Evolutionary conservation across 2,329 filamentous ascomycete species (phyloP).

Genomic region (Phialophora macrospora): DNA sequence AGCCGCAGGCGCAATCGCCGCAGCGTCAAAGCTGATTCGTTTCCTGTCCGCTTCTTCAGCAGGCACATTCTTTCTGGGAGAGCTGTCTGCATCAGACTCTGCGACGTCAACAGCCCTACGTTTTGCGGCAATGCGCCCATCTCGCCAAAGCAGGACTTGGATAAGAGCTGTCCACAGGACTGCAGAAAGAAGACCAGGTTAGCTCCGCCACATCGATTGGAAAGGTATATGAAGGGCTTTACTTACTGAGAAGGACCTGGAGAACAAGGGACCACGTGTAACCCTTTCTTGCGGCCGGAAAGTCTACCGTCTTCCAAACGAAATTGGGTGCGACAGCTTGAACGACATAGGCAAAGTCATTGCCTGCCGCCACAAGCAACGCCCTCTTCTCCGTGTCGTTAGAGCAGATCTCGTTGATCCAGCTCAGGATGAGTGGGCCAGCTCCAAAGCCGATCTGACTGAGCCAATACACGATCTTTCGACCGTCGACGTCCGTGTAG

Average conservation of each 20-base stretch:
- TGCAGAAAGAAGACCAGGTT: constrained; percentile 15
- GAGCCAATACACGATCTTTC: constrained; percentile 49
- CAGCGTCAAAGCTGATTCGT: constrained; percentile 21
- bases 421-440: constrained; percentile 48
- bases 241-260: constrained; percentile 45
- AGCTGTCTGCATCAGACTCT: constrained; percentile 16
- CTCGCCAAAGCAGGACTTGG: constrained; percentile 41
- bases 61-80: constrained; percentile 1
- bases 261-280: constrained; percentile 47
- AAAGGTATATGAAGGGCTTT: neutral
- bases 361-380: constrained; percentile 42
- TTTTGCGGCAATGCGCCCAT: constrained; percentile 13
- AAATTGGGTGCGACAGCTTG: constrained; percentile 48
- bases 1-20: constrained; percentile 22
- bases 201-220: constrained; percentile 1
- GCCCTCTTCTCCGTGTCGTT: constrained; percentile 42
- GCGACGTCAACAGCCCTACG: constrained; percentile 8
- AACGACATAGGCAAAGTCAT: constrained; percentile 45
- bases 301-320: constrained; percentile 51
- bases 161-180: constrained; percentile 41
- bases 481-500: constrained; percentile 45
- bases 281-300: constrained; percentile 47
- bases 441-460: constrained; percentile 42
- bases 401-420: constrained; percentile 47
- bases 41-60: constrained; percentile 19